phyloP scores from a whole-genome alignment of 2,329 filamentous ascomycete species.

The Trichoderma sp. region DNA sequence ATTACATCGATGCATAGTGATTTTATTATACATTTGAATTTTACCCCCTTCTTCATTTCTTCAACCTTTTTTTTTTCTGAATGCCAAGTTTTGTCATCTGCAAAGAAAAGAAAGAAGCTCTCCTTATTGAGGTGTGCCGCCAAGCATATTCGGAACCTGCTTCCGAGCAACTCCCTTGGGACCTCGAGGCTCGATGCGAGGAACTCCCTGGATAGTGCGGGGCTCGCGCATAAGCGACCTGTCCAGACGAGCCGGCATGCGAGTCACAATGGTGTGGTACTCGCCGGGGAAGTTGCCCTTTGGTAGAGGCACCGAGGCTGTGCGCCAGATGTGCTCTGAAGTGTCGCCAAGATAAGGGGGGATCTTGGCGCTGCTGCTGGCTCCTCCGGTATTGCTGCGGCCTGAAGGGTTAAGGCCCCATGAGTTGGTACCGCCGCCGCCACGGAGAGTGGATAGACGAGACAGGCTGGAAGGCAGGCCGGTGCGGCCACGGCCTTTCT shows the following conservation, averaged over 20 bases:
- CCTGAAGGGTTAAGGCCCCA: conserved; percentile 44
- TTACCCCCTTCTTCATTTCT: conserved; percentile 6
- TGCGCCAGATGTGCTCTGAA: conserved; percentile 79
- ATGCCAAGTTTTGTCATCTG: neutral
- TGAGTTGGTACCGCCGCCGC: conserved; percentile 54
- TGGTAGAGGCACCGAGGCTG: conserved; percentile 63
- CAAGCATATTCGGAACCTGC: conserved; percentile 57
- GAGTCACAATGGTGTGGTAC: conserved; percentile 63
- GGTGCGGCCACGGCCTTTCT: conserved; percentile 68
- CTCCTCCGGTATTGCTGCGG: conserved; percentile 29
- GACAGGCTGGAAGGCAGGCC: conserved; percentile 68
- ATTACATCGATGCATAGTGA: conserved; percentile 28
- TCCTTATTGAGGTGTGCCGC: conserved; percentile 46
- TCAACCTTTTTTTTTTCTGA: conserved; percentile 2
- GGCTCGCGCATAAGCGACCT: conserved; percentile 89
- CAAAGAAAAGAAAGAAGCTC: neutral
- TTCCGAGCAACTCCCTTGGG: conserved; percentile 57
- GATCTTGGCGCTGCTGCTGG: conserved; percentile 45
- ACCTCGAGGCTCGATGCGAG: conserved; percentile 60
- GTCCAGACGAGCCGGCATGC: conserved; percentile 83
- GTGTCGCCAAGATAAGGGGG: conserved; percentile 71
- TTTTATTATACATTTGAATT: conserved; percentile 28
- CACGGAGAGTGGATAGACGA: conserved; percentile 62
- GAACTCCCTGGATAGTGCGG: conserved; percentile 85
- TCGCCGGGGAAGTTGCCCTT: conserved; percentile 65